Evolutionary conservation across 495 filamentous ascomycete species (phyloP), one percentile per base, ranked within the genome.

Genomic region (Platismatia glauca): DNA sequence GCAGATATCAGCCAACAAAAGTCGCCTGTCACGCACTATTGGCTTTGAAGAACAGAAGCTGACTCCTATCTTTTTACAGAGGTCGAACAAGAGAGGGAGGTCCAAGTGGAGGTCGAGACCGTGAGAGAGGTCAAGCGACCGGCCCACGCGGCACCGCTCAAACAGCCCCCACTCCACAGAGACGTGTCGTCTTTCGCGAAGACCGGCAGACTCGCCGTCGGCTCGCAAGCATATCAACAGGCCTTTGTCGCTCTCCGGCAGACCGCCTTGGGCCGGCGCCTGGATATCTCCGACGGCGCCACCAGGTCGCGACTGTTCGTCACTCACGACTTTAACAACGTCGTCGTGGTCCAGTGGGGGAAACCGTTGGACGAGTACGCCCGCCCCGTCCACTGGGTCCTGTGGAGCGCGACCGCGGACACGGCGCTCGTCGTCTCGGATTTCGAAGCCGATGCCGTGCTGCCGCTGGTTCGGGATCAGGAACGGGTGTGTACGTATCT

Each of bases 361-460:
- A 37, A 33, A 9, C 64, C 64, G 0, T 27, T 38, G 29, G 57
- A 68, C 34, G 58, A 66, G 18, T 66, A 66, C 33, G 50, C 52
- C 7, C 77, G 81, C 3, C 73, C 73, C 0, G 77, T 81, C 3
- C 74, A 80, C 20, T 84, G 78, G 79, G 66, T 83, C n/a, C 67
- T 84, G 0, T 78, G 71, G 70, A 77, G 71, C 61, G 20, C 43
- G 4, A 2, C 34, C 1, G 70, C 66, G 0, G 62, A 74, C 15
- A 76, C 71, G 0, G 82, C 76, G 0, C 55, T 86, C 0, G 69
- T 85, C 6, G 62, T 86, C 2, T 82, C 77, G 37, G 78, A 80
- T 6, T 79, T 84, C 56, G 84, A 86, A 65, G 83, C 78, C 1
- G 78, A 85, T 61, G 20, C 50, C 0, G 29, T 84, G 0, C 73